Evolutionary conservation across 768 basidiomycete genomes (phyloP).

Genomic region (Mycena crocata): DNA sequence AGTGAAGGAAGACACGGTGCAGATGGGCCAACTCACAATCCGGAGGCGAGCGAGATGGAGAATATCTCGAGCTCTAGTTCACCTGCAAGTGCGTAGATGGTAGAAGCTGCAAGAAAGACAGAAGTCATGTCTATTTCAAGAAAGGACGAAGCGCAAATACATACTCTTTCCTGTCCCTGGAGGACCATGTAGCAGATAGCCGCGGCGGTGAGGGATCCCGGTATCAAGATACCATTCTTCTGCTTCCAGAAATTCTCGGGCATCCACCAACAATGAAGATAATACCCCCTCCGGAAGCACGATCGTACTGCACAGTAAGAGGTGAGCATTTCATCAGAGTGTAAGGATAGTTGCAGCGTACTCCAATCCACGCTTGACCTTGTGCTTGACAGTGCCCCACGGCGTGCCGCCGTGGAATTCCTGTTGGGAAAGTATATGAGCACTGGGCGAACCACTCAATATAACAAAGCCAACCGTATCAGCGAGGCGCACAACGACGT

Average conservation of each 20-base stretch:
- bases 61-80: conserved; percentile 75
- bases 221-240: conserved; percentile 45
- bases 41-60: conserved; percentile 42
- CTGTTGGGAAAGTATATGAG: neutral
- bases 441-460: conserved; percentile 16
- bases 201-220: conserved; percentile 50
- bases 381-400: conserved; percentile 34
- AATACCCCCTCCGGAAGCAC: neutral
- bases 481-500: conserved; percentile 53
- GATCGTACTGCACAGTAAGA: neutral
- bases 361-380: conserved; percentile 39
- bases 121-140: neutral
- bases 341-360: neutral
- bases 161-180: conserved; percentile 49
- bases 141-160: conserved; percentile 36
- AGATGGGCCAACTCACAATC: conserved; percentile 33
- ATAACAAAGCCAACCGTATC: conserved; percentile 37
- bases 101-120: conserved; percentile 28
- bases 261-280: conserved; percentile 29
- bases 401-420: conserved; percentile 29
- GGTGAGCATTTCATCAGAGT: neutral
- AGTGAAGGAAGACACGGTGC: neutral
- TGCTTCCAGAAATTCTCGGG: conserved; percentile 44
- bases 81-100: conserved; percentile 38
- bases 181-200: conserved; percentile 47